Conservation (phyloP, 176 grass and related monocot species). For the Triticum turgidum region DNA sequence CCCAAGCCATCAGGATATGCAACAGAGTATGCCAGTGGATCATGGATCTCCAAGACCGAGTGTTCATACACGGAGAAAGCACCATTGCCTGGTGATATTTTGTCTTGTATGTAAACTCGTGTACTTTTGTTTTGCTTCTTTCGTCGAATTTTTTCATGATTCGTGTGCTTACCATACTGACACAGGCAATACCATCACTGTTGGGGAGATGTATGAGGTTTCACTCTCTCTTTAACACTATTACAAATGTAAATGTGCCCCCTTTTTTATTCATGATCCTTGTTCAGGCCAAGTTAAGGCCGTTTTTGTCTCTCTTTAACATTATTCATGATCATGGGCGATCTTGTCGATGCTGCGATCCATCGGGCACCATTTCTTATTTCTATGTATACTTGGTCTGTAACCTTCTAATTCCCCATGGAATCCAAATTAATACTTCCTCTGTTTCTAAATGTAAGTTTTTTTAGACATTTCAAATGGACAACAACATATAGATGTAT, state of each 20-base stretch:
- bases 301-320: too few relatives aligned
- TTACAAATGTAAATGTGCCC: neutral
- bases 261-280: neutral
- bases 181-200: conserved; percentile 59
- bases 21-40: conserved; percentile 97
- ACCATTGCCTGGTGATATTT: conserved; percentile 92
- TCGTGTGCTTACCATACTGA: conserved; percentile 38
- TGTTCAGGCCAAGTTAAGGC: neutral
- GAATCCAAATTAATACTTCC: neutral
- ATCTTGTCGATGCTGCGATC: too few relatives aligned
- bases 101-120: conserved; percentile 38
- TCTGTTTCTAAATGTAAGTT: too few relatives aligned
- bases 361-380: neutral
- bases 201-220: conserved; percentile 50
- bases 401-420: neutral
- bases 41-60: conserved; percentile 84
- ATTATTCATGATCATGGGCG: too few relatives aligned
- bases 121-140: conserved; percentile 7
- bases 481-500: too few relatives aligned
- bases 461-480: too few relatives aligned
- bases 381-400: neutral
- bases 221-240: conserved; percentile 24
- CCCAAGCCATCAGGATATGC: conserved; percentile 79
- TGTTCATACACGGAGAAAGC: conserved; percentile 86
- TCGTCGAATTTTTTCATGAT: conserved; percentile 35